Evolutionary conservation across 129 eudicot genomes (phyloP), one percentile per base, ranked within the genome.

Genomic region (Centrapalus pauciflorus): DNA sequence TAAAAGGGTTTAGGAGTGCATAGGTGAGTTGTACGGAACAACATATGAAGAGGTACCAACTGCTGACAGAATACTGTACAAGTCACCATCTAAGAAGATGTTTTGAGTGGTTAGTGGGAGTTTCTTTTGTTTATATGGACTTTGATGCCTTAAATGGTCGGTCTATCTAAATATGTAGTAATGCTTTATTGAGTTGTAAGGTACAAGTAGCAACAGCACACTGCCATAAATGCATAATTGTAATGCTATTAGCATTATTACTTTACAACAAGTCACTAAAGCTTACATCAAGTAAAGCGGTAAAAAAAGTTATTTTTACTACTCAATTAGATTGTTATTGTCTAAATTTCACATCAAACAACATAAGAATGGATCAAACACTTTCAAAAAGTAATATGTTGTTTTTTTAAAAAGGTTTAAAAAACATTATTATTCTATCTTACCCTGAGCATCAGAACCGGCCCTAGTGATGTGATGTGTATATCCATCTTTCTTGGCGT

Each of bases 1-100:
- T 40, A 45, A 56, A 64, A 27, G 66, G 65, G 60, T 7, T 62
- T 23, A 72, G 54, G 56, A 62, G 37, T 72, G 77, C 64, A 49
- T 32, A 24, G 20, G 37, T 61, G 52, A 26, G 24, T 56, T 55
- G 45, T 40, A 40, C 19, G 4, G 68, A n/a, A 71, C 68, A 59
- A n/a, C n/a, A n/a, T n/a, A n/a, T n/a, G n/a, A n/a, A n/a, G n/a
- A n/a, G n/a, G n/a, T n/a, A n/a, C n/a, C n/a, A n/a, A 60, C 37
- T 69, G 20, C 37, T 10, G 3, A 59, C 35, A 58, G 9, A 0
- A 40, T 19, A 51, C 30, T 49, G 38, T 43, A 28, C 19, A 46
- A 61, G 67, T 61, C 52, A 17, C 13, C 19, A 40, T n/a, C n/a
- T n/a, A 37, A 61, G 20, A 35, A 37, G 54, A 37, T 21, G 34